Evolutionary conservation across 768 basidiomycete genomes (phyloP).

Genomic region (Calocera cornea): DNA sequence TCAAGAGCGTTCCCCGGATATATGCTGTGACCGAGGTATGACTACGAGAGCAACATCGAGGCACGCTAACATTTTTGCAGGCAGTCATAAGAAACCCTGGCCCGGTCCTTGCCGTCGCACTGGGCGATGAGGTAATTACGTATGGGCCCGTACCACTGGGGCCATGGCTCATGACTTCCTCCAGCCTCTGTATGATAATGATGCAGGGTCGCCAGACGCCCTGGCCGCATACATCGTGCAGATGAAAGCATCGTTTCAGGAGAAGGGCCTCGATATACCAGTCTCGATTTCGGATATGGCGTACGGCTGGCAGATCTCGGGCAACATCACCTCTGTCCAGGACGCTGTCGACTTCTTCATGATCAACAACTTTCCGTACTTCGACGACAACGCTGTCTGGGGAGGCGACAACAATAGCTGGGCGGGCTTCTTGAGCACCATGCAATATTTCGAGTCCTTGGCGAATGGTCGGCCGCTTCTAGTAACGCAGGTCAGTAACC

Average conservation of each 20-base stretch:
- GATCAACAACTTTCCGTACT: slow-evolving; percentile 10
- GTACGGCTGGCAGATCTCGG: slow-evolving; percentile 11
- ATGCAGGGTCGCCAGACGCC: slow-evolving; percentile 5
- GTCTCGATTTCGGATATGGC: slow-evolving; percentile 16
- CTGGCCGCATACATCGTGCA: slow-evolving; percentile 10
- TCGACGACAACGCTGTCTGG: slow-evolving; percentile 8
- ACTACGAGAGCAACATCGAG: not conserved
- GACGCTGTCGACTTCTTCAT: slow-evolving; percentile 14
- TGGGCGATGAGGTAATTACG: not conserved
- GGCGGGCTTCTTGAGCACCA: not conserved
- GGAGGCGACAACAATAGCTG: not conserved
- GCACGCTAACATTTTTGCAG: not conserved
- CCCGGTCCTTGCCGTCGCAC: not conserved
- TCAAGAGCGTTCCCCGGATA: not conserved
- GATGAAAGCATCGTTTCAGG: slow-evolving; percentile 10
- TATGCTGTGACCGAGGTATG: not conserved
- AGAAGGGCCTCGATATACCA: slow-evolving; percentile 9
- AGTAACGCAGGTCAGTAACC: not conserved
- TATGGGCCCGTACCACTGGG: not conserved
- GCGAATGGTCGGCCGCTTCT: not conserved
- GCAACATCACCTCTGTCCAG: slow-evolving; percentile 8
- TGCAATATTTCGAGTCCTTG: not conserved
- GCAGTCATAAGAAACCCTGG: not conserved
- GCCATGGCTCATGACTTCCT: not conserved
- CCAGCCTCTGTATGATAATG: slow-evolving; percentile 11